Evolutionary conservation across 2,329 filamentous ascomycete genomes (phyloP).

Genomic region (Blastomyces gilchristii): DNA sequence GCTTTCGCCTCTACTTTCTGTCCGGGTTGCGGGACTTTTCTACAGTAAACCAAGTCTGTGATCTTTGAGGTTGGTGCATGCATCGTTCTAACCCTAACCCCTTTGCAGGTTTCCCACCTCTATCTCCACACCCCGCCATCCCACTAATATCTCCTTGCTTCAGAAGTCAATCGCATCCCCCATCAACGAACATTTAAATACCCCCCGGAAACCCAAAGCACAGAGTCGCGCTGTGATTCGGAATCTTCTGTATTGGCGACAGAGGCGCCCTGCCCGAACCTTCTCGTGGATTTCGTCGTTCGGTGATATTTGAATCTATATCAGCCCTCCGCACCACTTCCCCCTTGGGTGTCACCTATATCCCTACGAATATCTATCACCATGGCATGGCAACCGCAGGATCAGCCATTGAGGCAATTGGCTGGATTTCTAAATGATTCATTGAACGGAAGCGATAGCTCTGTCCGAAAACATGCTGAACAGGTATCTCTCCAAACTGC

Average conservation of each 20-base stretch:
- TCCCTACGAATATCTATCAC: slow-evolving; percentile 16
- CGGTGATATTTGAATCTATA: background rate
- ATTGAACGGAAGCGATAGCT: slow-evolving; percentile 69
- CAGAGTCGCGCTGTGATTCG: background rate
- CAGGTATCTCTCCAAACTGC: slow-evolving; percentile 48
- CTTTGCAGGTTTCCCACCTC: background rate
- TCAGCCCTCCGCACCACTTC: background rate
- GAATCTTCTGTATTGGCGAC: background rate
- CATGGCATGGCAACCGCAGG: slow-evolving; percentile 90
- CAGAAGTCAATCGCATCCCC: background rate
- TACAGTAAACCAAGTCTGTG: background rate
- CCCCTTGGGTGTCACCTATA: background rate
- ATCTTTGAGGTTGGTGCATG: background rate
- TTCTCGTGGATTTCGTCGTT: background rate
- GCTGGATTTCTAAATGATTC: slow-evolving; percentile 85
- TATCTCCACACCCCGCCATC: background rate
- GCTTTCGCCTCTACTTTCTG: background rate
- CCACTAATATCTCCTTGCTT: background rate
- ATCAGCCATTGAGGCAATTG: slow-evolving; percentile 80
- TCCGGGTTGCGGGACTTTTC: background rate
- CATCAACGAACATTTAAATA: slow-evolving; percentile 1
- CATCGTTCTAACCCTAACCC: background rate
- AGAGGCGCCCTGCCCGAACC: background rate
- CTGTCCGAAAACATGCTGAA: slow-evolving; percentile 80
- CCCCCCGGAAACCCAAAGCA: background rate